Conservation (phyloP, 495 filamentous ascomycete genomes). For the Sabuloglossum arenarium region DNA sequence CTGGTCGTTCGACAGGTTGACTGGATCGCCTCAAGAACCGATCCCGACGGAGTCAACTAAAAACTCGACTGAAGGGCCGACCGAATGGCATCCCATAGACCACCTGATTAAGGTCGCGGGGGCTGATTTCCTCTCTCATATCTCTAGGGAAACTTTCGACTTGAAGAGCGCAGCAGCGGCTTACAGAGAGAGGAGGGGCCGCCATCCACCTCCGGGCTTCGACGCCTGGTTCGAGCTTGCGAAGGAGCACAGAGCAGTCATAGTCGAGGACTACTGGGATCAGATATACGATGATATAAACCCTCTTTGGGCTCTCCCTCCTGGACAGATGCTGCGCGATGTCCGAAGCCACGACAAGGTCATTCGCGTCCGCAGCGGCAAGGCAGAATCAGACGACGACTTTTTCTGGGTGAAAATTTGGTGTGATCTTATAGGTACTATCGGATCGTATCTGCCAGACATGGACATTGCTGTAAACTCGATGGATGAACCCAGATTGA, state of each 20-base stretch:
- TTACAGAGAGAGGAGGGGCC: constrained; percentile 24
- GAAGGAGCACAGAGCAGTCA: constrained; percentile 22
- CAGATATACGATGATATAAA: constrained; percentile 47
- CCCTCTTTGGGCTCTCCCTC: constrained; percentile 52
- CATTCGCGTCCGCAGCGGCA: background rate
- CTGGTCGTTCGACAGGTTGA: background rate
- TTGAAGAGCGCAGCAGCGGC: constrained; percentile 21
- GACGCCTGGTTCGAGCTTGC: constrained; percentile 8
- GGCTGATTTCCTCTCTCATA: constrained; percentile 19
- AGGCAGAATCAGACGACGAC: constrained; percentile 29
- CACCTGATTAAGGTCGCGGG: constrained; percentile 23
- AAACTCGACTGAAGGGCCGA: background rate
- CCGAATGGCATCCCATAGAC: constrained; percentile 25
- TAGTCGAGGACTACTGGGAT: constrained; percentile 55
- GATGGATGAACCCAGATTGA: constrained; percentile 52
- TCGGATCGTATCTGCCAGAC: constrained; percentile 40
- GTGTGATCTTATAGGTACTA: background rate
- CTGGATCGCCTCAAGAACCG: background rate
- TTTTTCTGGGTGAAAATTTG: constrained; percentile 27
- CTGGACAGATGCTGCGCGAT: constrained; percentile 30
- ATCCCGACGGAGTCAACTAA: background rate
- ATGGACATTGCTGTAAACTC: constrained; percentile 72
- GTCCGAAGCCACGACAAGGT: constrained; percentile 12
- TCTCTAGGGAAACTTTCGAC: constrained; percentile 18
- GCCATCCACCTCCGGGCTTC: constrained; percentile 28